phyloP scores from a whole-genome alignment of 2,329 filamentous ascomycete genomes.

The Akanthomyces muscarius region DNA sequence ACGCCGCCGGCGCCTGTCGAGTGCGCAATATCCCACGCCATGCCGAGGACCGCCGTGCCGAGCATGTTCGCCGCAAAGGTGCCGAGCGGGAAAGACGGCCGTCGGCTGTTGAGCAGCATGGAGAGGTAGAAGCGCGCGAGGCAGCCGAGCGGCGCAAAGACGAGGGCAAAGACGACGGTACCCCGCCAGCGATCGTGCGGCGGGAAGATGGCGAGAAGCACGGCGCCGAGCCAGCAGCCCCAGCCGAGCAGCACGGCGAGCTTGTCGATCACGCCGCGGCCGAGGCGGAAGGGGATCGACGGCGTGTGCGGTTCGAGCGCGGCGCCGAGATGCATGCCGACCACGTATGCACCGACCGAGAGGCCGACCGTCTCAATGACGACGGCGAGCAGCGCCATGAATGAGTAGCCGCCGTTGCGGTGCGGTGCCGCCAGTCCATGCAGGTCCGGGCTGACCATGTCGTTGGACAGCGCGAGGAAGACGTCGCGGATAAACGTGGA shows the following conservation, averaged over 20 bases:
- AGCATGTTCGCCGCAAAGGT: constrained; percentile 80
- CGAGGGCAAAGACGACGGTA: constrained; percentile 67
- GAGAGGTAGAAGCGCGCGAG: constrained; percentile 71
- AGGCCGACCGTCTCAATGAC: constrained; percentile 68
- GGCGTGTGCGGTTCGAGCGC: constrained; percentile 40
- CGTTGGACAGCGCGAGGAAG: constrained; percentile 75
- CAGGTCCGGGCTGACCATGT: constrained; percentile 29
- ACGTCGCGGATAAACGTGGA: constrained; percentile 78
- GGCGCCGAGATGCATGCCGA: constrained; percentile 49
- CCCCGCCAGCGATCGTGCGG: constrained; percentile 74
- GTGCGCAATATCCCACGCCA: constrained; percentile 77
- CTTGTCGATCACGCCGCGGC: constrained; percentile 61
- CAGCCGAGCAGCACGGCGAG: constrained; percentile 60
- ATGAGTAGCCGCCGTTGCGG: constrained; percentile 71
- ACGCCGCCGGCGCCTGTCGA: constrained; percentile 42
- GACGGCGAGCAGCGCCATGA: constrained; percentile 76
- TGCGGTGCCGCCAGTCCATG: constrained; percentile 33
- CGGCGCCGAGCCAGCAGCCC: constrained; percentile 73
- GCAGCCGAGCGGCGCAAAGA: constrained; percentile 80
- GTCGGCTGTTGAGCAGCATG: constrained; percentile 62
- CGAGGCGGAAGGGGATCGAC: constrained; percentile 53
- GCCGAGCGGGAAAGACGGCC: constrained; percentile 71
- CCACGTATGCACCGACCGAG: constrained; percentile 63
- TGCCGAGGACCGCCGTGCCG: constrained; percentile 70
- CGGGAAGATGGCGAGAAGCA: constrained; percentile 68